Conservation (phyloP, 257 asterid genomes). For the Solanum pinnatisectum region DNA sequence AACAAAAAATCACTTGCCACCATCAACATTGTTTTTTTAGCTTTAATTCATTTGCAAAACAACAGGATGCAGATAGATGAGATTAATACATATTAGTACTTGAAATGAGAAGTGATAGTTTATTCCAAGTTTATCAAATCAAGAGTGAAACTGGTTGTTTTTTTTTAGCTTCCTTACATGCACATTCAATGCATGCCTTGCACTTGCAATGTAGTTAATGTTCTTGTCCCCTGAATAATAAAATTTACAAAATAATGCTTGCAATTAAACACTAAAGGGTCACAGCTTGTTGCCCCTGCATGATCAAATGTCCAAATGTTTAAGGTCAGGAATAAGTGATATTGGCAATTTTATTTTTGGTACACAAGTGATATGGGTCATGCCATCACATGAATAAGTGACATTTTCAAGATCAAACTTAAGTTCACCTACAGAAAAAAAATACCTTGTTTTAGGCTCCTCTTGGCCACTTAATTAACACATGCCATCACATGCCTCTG, state of each 20-base stretch:
- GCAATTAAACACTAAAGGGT: not conserved
- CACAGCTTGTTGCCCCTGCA: not conserved
- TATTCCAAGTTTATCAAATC: slow-evolving; percentile 12
- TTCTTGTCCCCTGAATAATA: not conserved
- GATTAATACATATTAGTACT: not conserved
- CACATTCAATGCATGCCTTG: slow-evolving; percentile 1
- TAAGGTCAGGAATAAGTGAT: not conserved
- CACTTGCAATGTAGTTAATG: slow-evolving; percentile 2
- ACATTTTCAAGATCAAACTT: not conserved
- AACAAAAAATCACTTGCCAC: not conserved
- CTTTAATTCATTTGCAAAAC: not conserved
- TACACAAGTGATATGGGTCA: not conserved
- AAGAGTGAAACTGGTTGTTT: slow-evolving; percentile 8
- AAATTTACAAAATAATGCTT: not conserved
- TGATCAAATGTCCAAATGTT: not conserved
- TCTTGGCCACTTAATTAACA: not conserved
- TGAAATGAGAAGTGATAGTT: not conserved
- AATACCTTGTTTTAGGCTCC: not conserved
- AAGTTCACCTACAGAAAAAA: not conserved
- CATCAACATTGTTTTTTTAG: not conserved
- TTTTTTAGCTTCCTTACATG: not conserved
- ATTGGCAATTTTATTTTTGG: not conserved
- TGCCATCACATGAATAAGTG: not conserved
- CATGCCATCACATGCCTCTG: not conserved
- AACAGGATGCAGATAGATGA: not conserved